These are phyloP conservation scores for Barbarea vulgaris DNA, from an alignment of 345 rosid genomes.

Conservation along the genomic window DNA sequence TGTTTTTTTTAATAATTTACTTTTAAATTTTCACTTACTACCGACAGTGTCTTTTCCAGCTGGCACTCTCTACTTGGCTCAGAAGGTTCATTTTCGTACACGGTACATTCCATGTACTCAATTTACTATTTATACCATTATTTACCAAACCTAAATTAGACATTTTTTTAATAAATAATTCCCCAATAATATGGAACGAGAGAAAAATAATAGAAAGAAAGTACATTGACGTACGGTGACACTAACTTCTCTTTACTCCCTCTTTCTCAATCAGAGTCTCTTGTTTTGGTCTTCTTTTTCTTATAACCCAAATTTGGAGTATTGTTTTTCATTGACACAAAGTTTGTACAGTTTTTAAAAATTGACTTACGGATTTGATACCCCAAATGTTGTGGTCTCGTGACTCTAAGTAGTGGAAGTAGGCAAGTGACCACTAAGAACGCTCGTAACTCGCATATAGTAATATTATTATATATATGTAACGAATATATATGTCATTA, in stretches of 20 bases:
- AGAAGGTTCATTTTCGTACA: conserved; percentile 24
- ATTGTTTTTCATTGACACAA: background rate
- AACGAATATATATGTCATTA: conserved; percentile 18
- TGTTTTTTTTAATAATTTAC: conserved; percentile 6
- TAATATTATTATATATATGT: conserved; percentile 3
- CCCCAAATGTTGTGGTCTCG: conserved; percentile 37
- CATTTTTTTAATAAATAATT: background rate
- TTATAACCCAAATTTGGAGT: background rate
- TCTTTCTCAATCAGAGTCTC: conserved; percentile 16
- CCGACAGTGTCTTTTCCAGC: conserved; percentile 39
- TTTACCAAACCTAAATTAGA: conserved; percentile 12
- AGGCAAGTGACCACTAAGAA: conserved; percentile 43
- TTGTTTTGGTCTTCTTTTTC: background rate
- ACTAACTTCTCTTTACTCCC: conserved; percentile 3
- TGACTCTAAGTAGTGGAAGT: conserved; percentile 37
- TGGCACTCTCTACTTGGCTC: conserved; percentile 23
- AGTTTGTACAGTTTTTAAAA: background rate
- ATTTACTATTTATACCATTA: conserved; percentile 10
- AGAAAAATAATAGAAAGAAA: background rate
- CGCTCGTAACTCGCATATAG: conserved; percentile 22
- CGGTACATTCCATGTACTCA: conserved; percentile 16
- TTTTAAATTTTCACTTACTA: conserved; percentile 14
- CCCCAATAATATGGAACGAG: background rate
- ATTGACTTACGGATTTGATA: conserved; percentile 24
- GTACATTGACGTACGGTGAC: conserved; percentile 40